Evolutionary conservation across 2,329 filamentous ascomycete species (phyloP).

Genomic region (Tolypocladium album): DNA sequence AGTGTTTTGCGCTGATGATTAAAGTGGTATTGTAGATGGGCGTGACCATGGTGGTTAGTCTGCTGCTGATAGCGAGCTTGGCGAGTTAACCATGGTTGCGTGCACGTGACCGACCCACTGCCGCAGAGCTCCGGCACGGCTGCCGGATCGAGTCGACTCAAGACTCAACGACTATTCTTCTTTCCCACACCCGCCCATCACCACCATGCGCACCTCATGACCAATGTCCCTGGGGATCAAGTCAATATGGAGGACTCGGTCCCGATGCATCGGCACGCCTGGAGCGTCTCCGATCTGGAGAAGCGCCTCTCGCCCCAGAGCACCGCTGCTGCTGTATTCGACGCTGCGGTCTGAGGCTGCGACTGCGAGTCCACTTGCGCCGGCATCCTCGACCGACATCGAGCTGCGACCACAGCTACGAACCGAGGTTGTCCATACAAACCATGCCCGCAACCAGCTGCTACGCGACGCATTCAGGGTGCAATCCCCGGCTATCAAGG

Average conservation of each 20-base stretch:
- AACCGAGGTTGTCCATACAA: slow-evolving; percentile 1
- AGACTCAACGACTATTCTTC: background rate
- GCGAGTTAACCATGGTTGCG: too few relatives aligned
- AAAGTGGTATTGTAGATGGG: background rate
- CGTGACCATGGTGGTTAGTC: too few relatives aligned
- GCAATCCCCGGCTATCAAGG: slow-evolving; percentile 8
- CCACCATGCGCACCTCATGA: slow-evolving; percentile 26
- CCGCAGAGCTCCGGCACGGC: background rate
- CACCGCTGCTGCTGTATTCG: background rate
- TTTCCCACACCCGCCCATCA: background rate
- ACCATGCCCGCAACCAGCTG: slow-evolving; percentile 13
- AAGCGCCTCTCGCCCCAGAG: slow-evolving; percentile 7
- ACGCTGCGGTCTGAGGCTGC: background rate
- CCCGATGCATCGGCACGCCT: slow-evolving; percentile 18
- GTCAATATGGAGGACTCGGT: slow-evolving; percentile 29
- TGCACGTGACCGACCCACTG: background rate
- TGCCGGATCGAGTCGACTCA: background rate
- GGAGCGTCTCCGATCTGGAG: slow-evolving; percentile 11
- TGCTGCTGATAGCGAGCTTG: too few relatives aligned
- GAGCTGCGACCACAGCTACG: background rate
- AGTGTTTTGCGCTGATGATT: background rate
- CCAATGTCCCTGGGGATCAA: slow-evolving; percentile 36
- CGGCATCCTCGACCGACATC: slow-evolving; percentile 2
- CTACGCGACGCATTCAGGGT: slow-evolving; percentile 18
- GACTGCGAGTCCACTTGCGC: background rate